Evolutionary conservation across 106 monocot species (phyloP).

Genomic region (Acanthochlamys bracteata): DNA sequence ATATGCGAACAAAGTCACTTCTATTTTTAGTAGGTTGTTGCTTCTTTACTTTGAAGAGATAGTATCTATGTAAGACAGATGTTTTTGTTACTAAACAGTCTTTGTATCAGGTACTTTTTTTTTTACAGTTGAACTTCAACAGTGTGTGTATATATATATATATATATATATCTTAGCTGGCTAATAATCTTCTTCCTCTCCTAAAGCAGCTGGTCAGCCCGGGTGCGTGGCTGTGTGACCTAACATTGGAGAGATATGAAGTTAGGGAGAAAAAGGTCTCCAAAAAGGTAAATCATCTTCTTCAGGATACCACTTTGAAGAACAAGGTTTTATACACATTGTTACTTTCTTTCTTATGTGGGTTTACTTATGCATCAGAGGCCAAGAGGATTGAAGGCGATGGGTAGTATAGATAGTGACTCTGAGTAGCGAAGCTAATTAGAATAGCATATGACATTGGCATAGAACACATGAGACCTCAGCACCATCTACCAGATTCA

Average conservation of each 20-base stretch:
- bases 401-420: slow-evolving; percentile 62
- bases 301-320: not conserved
- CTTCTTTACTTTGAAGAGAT: no score
- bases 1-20: no score
- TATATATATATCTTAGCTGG: no score
- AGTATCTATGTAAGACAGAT: no score
- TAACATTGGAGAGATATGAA: slow-evolving; percentile 67
- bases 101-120: no score
- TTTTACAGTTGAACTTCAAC: no score
- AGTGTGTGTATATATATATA: no score
- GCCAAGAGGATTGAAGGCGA: slow-evolving; percentile 66
- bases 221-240: slow-evolving; percentile 69
- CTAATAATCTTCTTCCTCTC: no score
- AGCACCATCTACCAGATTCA: not conserved
- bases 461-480: not conserved
- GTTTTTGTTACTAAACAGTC: no score
- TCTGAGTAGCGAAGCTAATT: slow-evolving; percentile 30
- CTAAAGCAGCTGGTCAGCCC: slow-evolving; percentile 53
- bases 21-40: no score
- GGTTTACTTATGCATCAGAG: slow-evolving; percentile 25
- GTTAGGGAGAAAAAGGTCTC: slow-evolving; percentile 75
- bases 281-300: slow-evolving; percentile 42
- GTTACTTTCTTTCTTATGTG: not conserved
- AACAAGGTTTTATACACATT: not conserved
- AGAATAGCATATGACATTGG: not conserved